Base-by-base conservation (phyloP, 169 alveolate genomes). In the Miamiensis avidus region DNA sequence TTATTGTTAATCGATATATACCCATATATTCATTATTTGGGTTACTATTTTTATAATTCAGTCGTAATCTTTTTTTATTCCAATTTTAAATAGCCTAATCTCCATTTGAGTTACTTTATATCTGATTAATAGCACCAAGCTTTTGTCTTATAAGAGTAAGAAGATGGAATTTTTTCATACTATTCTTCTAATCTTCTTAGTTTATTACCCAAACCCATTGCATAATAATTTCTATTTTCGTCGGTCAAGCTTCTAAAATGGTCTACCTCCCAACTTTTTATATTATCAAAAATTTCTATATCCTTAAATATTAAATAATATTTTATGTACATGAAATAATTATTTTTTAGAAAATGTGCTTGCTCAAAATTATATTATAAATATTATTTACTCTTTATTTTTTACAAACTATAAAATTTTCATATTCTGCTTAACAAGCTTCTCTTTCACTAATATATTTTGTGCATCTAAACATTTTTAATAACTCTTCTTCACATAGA, bases 61-160 rank as follows among this genome's bases (percentile, higher is more conserved):
- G 4, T 11, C 20, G 4, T 20, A 11, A 49, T 11, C 69, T 49
- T 49, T 49, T 49, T 49, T 49, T 49, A 11, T 11, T 49, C 4
- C 20, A 11, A 11, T 6, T 65, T 29, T 64, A 79, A 64, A 65
- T 79, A 79, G n/a, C 49, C 49, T 1, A 79, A 25, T 79, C 84
- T 79, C 84, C 84, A 79, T 29, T 79, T 74, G 25, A 79, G 25
- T 79, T 79, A 49, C 64, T 79, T 76, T 79, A 79, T 79, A 64
- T 79, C 84, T 29, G 84, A n/a, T 49, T 34, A 29, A 79, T 26
- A 79, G 29, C 76, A 49, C 84, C 84, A 79, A 49, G 34, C 34
- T 29, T 74, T 79, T 34, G 29, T 79, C 64, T 79, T n/a, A 64
- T 79, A 79, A 20, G 75, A 29, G 64, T 34, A 79, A 28, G 75